Conservation (phyloP, 495 filamentous ascomycete species). For the Hypoxylon trugodes region DNA sequence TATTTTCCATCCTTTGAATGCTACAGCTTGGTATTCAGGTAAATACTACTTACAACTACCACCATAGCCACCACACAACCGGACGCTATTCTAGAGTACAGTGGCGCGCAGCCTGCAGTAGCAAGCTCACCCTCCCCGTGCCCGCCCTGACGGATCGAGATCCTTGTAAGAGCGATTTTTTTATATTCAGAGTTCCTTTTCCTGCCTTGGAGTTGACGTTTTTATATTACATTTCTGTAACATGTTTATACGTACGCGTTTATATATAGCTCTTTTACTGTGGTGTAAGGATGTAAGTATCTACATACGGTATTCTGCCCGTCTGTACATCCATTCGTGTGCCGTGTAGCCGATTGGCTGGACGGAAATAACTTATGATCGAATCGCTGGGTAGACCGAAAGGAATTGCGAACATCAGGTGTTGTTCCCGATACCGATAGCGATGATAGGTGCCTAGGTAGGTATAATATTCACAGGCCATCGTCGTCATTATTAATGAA, state of each 20-base stretch:
- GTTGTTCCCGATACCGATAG: background rate
- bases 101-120: too few relatives aligned
- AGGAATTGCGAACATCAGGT: background rate
- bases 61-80: too few relatives aligned
- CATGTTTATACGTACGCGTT: too few relatives aligned
- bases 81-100: too few relatives aligned
- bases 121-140: conserved; percentile 13
- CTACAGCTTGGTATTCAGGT: too few relatives aligned
- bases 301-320: background rate
- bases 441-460: too few relatives aligned
- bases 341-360: background rate
- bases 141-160: conserved; percentile 30
- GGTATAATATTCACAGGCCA: too few relatives aligned
- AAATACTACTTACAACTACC: too few relatives aligned
- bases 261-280: too few relatives aligned
- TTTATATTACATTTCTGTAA: background rate
- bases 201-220: too few relatives aligned
- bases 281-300: background rate
- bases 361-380: background rate
- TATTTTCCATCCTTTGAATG: background rate
- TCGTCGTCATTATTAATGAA: too few relatives aligned
- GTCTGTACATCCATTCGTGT: background rate
- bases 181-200: too few relatives aligned
- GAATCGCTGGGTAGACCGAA: background rate
- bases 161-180: conserved; percentile 28